Percentiles rank a stretch among this genome's conserved stretches.
These are phyloP conservation scores for Deakozyma indianensis DNA, from an alignment of 805 yeast genomes.

Conservation along the genomic window DNA sequence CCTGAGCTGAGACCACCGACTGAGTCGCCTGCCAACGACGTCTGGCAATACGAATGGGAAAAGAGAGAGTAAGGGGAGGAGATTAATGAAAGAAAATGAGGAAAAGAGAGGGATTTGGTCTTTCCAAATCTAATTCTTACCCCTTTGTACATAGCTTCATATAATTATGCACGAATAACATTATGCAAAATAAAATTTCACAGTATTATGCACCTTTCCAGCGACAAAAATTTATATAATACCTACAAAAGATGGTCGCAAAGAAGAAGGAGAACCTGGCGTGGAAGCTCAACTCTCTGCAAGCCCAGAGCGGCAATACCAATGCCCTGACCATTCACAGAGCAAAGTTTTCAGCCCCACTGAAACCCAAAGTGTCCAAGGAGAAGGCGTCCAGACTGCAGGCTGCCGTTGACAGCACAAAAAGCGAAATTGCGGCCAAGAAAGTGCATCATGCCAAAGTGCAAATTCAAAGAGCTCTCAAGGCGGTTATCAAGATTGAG, in stretches of 20 bases:
- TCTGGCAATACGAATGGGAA: slow-evolving; percentile 50
- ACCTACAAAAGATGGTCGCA: too few relatives aligned
- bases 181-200: too few relatives aligned
- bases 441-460: slow-evolving; percentile 17
- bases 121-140: too few relatives aligned
- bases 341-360: slow-evolving; percentile 18
- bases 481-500: slow-evolving; percentile 17
- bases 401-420: slow-evolving; percentile 11
- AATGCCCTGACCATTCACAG: slow-evolving; percentile 6
- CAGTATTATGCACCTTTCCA: too few relatives aligned
- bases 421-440: slow-evolving; percentile 17
- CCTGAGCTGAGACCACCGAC: slow-evolving; percentile 80
- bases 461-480: slow-evolving; percentile 17
- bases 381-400: slow-evolving; percentile 10
- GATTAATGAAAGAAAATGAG: background rate
- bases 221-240: too few relatives aligned
- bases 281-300: slow-evolving; percentile 24
- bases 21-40: slow-evolving; percentile 67
- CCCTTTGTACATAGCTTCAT: too few relatives aligned
- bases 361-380: background rate
- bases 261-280: slow-evolving; percentile 18
- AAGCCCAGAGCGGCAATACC: slow-evolving; percentile 18
- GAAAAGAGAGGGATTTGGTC: too few relatives aligned
- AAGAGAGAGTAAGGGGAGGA: slow-evolving; percentile 6
- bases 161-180: too few relatives aligned